A percentile compares a stretch with the other conserved stretches of the same genome.
Evolutionary conservation across 805 yeast species (phyloP).

Genomic region (Wickerhamomyces ciferrii): DNA sequence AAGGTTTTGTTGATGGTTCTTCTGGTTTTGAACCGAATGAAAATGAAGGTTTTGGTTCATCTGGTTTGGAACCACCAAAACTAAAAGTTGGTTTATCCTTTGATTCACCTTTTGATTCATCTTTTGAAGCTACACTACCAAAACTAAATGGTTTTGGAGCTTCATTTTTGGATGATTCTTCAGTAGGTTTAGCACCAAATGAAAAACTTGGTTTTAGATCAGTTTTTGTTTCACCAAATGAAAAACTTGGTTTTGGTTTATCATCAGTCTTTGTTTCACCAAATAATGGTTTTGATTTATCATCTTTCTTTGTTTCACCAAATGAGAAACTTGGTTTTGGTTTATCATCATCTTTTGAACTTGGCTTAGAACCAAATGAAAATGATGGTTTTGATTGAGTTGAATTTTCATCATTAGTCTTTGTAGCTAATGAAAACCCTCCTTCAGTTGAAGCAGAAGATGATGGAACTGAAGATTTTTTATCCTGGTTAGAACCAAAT

Average conservation of each 20-base stretch:
- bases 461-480: neutral
- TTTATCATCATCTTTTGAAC: conserved; percentile 1
- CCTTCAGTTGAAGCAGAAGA: neutral
- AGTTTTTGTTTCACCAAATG: neutral
- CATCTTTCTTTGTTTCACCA: conserved; percentile 4
- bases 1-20: conserved; percentile 1
- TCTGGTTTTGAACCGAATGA: neutral
- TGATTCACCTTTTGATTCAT: too few relatives aligned
- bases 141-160: neutral
- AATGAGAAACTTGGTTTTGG: conserved; percentile 12
- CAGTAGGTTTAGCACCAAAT: neutral
- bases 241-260: neutral
- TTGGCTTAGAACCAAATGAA: conserved; percentile 10
- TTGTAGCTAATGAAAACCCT: neutral
- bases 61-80: neutral
- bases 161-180: neutral
- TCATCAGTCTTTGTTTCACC: neutral
- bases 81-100: neutral
- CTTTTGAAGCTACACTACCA: neutral
- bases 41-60: conserved; percentile 1
- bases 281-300: neutral
- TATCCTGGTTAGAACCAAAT: conserved; percentile 1
- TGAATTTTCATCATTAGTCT: neutral
- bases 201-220: neutral
- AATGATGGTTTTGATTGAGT: conserved; percentile 9